These are phyloP conservation scores for Trypanosoma theileri DNA, from an alignment of 208 protist species.

Conservation along the genomic window DNA sequence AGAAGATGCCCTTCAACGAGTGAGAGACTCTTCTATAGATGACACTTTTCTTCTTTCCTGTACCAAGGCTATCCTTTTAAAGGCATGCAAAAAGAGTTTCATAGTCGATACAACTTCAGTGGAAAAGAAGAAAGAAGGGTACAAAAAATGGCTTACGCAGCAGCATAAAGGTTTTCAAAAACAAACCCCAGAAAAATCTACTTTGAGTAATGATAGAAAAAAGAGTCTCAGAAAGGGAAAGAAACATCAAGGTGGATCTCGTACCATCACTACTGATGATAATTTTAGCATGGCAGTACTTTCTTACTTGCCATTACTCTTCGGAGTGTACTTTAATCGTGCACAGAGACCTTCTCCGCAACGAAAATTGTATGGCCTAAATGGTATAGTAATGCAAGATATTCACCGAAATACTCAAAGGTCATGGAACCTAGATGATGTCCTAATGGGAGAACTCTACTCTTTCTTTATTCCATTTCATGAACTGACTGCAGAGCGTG, in stretches of 20 bases:
- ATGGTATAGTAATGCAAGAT: constrained; percentile 19
- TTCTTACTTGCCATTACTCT: constrained; percentile 25
- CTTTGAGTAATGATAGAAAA: background rate
- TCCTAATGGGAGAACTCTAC: constrained; percentile 22
- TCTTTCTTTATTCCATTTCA: constrained; percentile 31
- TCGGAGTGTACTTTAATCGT: constrained; percentile 26
- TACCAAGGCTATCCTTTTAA: constrained; percentile 1
- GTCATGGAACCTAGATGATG: constrained; percentile 26
- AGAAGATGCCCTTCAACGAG: background rate
- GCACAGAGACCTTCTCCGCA: constrained; percentile 4
- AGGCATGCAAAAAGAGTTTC: constrained; percentile 9
- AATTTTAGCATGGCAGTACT: constrained; percentile 25
- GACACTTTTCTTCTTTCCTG: constrained; percentile 1
- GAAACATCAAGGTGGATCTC: background rate
- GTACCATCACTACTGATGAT: background rate
- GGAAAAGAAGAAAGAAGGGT: background rate
- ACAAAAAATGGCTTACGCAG: constrained; percentile 4
- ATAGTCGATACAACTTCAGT: background rate
- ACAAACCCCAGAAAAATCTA: background rate
- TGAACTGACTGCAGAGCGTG: constrained; percentile 19
- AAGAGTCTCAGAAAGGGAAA: background rate
- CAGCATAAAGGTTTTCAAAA: background rate
- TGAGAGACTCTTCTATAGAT: background rate
- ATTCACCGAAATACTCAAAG: constrained; percentile 6
- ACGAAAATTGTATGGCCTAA: constrained; percentile 6